These are phyloP conservation scores for Pulveroboletus sp. DNA, from an alignment of 768 basidiomycete species.

Conservation along the genomic window DNA sequence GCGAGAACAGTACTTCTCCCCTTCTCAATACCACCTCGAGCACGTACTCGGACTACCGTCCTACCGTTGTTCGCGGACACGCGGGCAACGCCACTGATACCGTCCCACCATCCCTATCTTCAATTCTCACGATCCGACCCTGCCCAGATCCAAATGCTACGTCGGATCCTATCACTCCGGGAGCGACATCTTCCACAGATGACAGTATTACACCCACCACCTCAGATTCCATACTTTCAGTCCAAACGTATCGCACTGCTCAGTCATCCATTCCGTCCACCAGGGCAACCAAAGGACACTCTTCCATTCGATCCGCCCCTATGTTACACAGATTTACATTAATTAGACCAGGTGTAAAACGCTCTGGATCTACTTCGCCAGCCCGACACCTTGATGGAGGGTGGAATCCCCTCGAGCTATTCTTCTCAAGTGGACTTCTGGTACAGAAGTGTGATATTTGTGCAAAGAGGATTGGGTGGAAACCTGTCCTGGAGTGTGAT, in stretches of 20 bases:
- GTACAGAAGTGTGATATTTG: slow-evolving; percentile 82
- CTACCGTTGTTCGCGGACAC: slow-evolving; percentile 57
- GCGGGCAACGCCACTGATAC: slow-evolving; percentile 37
- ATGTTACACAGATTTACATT: slow-evolving; percentile 84
- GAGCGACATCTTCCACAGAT: slow-evolving; percentile 25
- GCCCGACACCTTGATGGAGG: slow-evolving; percentile 32
- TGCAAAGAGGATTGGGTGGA: slow-evolving; percentile 78
- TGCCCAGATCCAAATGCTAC: slow-evolving; percentile 47
- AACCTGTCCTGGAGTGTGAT: slow-evolving; percentile 81
- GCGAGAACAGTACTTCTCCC: slow-evolving; percentile 49
- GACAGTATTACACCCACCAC: slow-evolving; percentile 38
- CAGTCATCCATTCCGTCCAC: slow-evolving; percentile 47
- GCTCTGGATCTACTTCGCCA: slow-evolving; percentile 33
- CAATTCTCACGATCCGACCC: slow-evolving; percentile 67
- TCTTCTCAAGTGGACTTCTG: slow-evolving; percentile 70
- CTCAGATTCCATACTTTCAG: slow-evolving; percentile 49
- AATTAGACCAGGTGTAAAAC: slow-evolving; percentile 72
- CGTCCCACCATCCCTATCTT: slow-evolving; percentile 56
- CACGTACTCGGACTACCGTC: slow-evolving; percentile 61
- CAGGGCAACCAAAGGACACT: slow-evolving; percentile 73
- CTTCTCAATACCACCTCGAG: slow-evolving; percentile 46
- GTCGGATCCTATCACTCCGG: slow-evolving; percentile 40
- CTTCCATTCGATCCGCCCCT: slow-evolving; percentile 54
- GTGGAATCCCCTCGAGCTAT: slow-evolving; percentile 77
- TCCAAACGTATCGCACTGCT: slow-evolving; percentile 63